These are phyloP conservation scores for Suillus plorans DNA, from an alignment of 768 basidiomycete species.

Conservation along the genomic window DNA sequence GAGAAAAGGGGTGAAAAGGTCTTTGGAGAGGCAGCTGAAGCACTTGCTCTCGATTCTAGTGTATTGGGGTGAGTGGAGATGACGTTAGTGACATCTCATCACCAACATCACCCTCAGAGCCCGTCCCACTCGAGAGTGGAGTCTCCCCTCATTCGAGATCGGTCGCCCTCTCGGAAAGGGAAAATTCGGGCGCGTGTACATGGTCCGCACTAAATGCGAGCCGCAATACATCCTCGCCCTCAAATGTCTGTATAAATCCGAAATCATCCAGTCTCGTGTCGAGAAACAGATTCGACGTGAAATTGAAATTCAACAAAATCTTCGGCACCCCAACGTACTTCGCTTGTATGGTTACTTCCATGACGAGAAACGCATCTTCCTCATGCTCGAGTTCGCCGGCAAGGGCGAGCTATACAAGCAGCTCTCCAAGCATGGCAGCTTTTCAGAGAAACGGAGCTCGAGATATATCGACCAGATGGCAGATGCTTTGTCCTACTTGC, in stretches of 20 bases:
- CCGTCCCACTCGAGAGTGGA: conserved; percentile 82
- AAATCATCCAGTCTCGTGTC: conserved; percentile 86
- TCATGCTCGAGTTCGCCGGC: conserved; percentile 97
- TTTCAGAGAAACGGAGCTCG: conserved; percentile 84
- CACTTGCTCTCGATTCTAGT: conserved; percentile 85
- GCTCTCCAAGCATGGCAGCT: conserved; percentile 79
- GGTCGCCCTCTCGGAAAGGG: conserved; percentile 97
- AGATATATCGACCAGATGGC: conserved; percentile 98
- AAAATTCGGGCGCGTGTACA: conserved; percentile 98
- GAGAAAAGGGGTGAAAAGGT: conserved; percentile 75
- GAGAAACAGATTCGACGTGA: conserved; percentile 98
- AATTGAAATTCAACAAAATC: conserved; percentile 97
- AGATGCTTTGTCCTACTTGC: conserved; percentile 89
- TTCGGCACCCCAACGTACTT: conserved; percentile 92
- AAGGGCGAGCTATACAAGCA: conserved; percentile 98
- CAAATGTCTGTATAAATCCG: conserved; percentile 96
- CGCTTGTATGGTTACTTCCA: conserved; percentile 97
- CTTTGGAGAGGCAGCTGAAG: conserved; percentile 74
- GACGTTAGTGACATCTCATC: conserved; percentile 6
- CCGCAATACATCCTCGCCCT: conserved; percentile 94
- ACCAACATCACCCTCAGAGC: conserved; percentile 39
- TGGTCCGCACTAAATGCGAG: conserved; percentile 88
- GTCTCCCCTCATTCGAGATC: conserved; percentile 85
- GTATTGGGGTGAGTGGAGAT: conserved; percentile 50
- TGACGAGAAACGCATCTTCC: conserved; percentile 95